These are phyloP conservation scores for Sporothrix pseudoabietina DNA, from an alignment of 2,329 filamentous ascomycete genomes.

Conservation along the genomic window DNA sequence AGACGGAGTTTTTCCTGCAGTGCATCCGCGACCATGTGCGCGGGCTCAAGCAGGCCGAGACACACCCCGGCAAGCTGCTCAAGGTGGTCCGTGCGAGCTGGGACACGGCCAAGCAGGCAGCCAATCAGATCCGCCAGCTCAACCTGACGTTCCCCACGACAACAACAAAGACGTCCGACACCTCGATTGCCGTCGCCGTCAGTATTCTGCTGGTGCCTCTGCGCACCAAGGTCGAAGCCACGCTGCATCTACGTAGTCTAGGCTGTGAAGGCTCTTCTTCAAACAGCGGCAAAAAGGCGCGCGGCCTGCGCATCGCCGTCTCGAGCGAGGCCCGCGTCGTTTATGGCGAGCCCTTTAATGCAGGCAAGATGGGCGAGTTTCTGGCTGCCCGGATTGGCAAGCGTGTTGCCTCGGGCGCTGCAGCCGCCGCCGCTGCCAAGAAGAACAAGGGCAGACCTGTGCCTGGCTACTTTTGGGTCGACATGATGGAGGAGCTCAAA, in stretches of 20 bases:
- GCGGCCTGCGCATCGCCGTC: constrained; percentile 50
- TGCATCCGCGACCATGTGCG: constrained; percentile 70
- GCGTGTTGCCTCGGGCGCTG: constrained; percentile 37
- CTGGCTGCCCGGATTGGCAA: constrained; percentile 57
- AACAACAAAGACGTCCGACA: constrained; percentile 65
- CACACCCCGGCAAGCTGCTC: constrained; percentile 61
- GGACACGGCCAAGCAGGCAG: constrained; percentile 63
- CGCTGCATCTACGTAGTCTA: constrained; percentile 53
- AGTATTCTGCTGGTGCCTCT: constrained; percentile 65
- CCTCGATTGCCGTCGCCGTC: constrained; percentile 62
- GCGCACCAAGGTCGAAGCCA: constrained; percentile 68
- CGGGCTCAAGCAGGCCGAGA: constrained; percentile 60
- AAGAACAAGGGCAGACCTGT: constrained; percentile 38
- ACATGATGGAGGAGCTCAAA: constrained; percentile 58
- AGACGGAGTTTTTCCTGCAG: constrained; percentile 75
- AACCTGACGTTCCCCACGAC: constrained; percentile 66
- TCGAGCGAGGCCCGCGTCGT: constrained; percentile 62
- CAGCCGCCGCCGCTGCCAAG: constrained; percentile 34
- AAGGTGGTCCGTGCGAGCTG: constrained; percentile 62
- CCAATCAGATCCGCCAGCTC: constrained; percentile 63
- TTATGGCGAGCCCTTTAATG: constrained; percentile 78
- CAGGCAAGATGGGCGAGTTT: constrained; percentile 73
- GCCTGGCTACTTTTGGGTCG: constrained; percentile 52
- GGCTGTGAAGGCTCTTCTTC: constrained; percentile 24
- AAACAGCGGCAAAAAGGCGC: constrained; percentile 43